Base-by-base conservation (phyloP, 345 rosid species). In the Citropsis articulata region DNA sequence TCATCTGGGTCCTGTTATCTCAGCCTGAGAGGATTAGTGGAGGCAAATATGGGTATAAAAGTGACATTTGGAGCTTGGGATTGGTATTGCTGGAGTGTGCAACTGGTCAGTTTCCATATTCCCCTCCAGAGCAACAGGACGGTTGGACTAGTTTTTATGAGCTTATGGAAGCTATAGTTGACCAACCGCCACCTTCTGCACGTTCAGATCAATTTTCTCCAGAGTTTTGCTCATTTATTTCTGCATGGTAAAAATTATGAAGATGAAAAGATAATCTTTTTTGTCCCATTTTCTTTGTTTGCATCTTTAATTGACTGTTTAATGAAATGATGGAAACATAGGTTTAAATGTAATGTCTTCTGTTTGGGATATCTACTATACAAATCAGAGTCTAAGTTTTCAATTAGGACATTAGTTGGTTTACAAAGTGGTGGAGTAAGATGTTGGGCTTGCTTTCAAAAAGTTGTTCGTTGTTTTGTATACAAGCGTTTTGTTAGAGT, bases 41-140 rank as follows among this genome's bases (percentile, higher is more conserved):
- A 38, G 79, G 78, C 66, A 70, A 72, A 25, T 85, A 94, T 75
- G 87, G 91, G 66, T 83, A 78, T 50, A 94, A 90, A 86, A 96
- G 98, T 84, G 99, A 96, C 80, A 94, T 96, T 81, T 96, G 99
- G 99, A 96, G 99, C 87, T 84, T 96, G 73, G 99, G 99, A 9
- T 81, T 96, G 79, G 90, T 92, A 27, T 82, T 96, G 81, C 91
- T 96, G 63, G 97, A 96, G 82, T 94, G 97, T 69, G 97, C 98
- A 61, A 93, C 92, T 12, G 97, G 94, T 50, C 79, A 82, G 38
- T 95, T 95, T 78, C 99, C 99, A 5, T 93, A 90, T 84, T 77
- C 88, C 36, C 98, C 98, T 31, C 92, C 93, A 0, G 87, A 81
- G 53, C 86, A 85, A 81, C 87, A 66, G 78, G 90, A 89, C 81